Evolutionary conservation across 2,329 filamentous ascomycete species (phyloP), one percentile per base, ranked within the genome.

Genomic region (Talaromyces funiculosus): DNA sequence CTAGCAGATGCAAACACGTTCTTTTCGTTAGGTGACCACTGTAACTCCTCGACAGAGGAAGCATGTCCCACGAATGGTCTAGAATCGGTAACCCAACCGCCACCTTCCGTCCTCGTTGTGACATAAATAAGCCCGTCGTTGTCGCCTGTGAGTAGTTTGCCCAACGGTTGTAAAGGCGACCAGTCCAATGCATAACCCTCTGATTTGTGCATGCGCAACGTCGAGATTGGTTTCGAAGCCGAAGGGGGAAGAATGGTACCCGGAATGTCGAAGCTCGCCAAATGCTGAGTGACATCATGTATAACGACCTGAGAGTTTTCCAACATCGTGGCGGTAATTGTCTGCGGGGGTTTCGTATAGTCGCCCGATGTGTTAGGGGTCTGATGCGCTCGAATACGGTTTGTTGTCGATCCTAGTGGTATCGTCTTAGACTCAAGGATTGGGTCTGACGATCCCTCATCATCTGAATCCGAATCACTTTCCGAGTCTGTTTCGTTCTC

Each of bases 171-270:
- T 9, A 90, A 74, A 0, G 91, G 90, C 26, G 92, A 96, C 94
- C 94, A 99, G 77, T 97, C 94, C n/a, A 99, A 77, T 0, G 91
- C 94, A 74, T 97, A 99, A 53, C 94, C 94, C 80, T 99, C 94
- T 12, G 86, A 80, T 78, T 92, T 93, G 83, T 99, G 94, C 67
- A 93, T 91, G 67, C 90, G 86, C 67, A 99, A 86, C 2, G 91
- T 97, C 66, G 84, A 89, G 55, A 96, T 77, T 35, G 94, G 92
- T 78, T 95, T 95, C 74, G 92, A 93, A 72, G 96, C 90, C 69
- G 90, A 86, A 1, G 90, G 82, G 6, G 90, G 86, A 66, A 97
- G 85, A 65, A 86, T 81, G 43, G 87, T 89, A 62, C 94, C 93
- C 1, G 94, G 94, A 61, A 85, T 89, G 73, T 97, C 93, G 75